These are phyloP conservation scores for Saccharum spontaneum DNA, from an alignment of 176 grass and related monocot genomes.

Conservation along the genomic window DNA sequence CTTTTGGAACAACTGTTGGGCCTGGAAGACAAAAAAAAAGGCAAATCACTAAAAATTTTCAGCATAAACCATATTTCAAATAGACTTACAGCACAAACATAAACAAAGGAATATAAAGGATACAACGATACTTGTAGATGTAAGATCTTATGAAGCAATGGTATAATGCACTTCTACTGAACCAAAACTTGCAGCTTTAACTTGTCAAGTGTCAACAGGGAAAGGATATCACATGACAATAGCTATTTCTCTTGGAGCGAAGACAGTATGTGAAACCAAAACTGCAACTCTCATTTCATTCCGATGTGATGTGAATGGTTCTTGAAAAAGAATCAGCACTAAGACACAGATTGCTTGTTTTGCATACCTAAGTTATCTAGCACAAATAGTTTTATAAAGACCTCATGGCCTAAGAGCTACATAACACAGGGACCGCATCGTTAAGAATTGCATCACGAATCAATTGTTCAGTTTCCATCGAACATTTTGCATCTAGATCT, in stretches of 20 bases:
- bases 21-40: slow-evolving; percentile 27
- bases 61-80: background rate
- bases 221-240: background rate
- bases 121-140: background rate
- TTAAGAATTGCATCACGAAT: background rate
- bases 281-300: background rate
- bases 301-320: background rate
- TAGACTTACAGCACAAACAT: background rate
- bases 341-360: background rate
- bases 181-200: background rate
- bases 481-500: background rate
- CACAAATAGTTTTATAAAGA: background rate
- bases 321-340: background rate
- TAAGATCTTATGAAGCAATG: background rate
- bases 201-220: background rate
- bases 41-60: background rate
- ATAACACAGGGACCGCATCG: background rate
- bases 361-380: background rate
- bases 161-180: background rate
- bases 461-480: background rate
- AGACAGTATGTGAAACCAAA: background rate
- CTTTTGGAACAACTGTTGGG: slow-evolving; percentile 64
- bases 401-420: background rate
- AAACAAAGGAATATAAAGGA: background rate
- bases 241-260: background rate